A percentile compares a stretch with the other conserved stretches of the same genome.
These are phyloP conservation scores for Glonium stellatum DNA, from an alignment of 495 filamentous ascomycete genomes.

Conservation along the genomic window DNA sequence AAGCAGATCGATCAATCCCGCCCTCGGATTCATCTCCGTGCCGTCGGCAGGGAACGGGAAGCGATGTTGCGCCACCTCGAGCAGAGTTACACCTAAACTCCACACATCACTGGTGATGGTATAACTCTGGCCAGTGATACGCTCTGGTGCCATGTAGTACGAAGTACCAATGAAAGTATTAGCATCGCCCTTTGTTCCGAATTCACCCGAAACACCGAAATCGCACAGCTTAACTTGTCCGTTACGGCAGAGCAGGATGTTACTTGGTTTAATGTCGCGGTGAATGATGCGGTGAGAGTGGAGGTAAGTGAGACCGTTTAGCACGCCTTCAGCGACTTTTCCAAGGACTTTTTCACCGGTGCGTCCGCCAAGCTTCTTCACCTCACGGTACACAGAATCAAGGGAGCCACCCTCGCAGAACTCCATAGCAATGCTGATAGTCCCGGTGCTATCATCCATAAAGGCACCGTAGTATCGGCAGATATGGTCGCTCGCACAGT, in stretches of 20 bases:
- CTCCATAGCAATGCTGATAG: conserved; percentile 98
- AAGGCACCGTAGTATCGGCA: conserved; percentile 97
- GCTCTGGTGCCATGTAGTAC: conserved; percentile 98
- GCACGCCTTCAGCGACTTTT: conserved; percentile 91
- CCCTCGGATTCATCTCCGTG: conserved; percentile 80
- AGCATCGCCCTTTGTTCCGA: conserved; percentile 95
- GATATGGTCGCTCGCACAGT: conserved; percentile 87
- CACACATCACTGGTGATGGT: conserved; percentile 98
- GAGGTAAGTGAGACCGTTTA: conserved; percentile 93
- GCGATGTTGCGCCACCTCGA: conserved; percentile 95
- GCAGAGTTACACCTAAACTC: conserved; percentile 89
- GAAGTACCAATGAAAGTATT: conserved; percentile 98
- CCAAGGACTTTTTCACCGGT: conserved; percentile 98
- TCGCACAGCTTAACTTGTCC: conserved; percentile 97
- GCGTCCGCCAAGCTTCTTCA: conserved; percentile 87
- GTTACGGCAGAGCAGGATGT: conserved; percentile 86
- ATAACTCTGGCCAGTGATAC: conserved; percentile 94
- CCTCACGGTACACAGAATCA: conserved; percentile 92
- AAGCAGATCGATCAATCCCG: conserved; percentile 85
- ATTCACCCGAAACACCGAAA: conserved; percentile 95
- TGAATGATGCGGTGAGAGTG: conserved; percentile 96
- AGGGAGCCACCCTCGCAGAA: conserved; percentile 96
- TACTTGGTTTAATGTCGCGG: conserved; percentile 96
- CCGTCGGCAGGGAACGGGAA: conserved; percentile 97
- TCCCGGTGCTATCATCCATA: conserved; percentile 83